phyloP scores from a whole-genome alignment of 768 basidiomycete genomes.

The Mrakia gelida region DNA sequence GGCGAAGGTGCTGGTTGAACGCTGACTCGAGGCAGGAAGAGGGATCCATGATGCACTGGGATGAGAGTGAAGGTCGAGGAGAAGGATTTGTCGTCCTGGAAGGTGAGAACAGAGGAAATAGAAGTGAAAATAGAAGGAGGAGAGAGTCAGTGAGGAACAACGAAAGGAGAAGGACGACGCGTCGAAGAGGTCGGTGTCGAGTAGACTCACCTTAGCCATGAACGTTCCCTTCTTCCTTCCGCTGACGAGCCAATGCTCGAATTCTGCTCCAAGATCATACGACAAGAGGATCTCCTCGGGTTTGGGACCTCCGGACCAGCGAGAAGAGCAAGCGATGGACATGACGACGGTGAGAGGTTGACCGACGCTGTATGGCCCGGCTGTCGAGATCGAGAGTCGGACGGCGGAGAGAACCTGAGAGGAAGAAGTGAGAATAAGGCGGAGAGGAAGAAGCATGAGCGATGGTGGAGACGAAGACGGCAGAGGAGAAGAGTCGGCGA shows the following conservation, averaged over 20 bases:
- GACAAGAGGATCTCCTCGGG: constrained; percentile 55
- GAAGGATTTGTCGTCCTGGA: constrained; percentile 57
- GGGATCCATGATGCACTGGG: constrained; percentile 75
- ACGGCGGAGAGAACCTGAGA: constrained; percentile 24
- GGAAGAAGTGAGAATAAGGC: not conserved
- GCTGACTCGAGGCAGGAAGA: constrained; percentile 67
- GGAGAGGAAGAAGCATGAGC: not conserved
- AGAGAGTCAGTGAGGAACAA: not conserved
- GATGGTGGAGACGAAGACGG: not conserved
- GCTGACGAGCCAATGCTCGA: constrained; percentile 79
- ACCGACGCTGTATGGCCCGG: constrained; percentile 56
- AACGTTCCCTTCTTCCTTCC: constrained; percentile 84
- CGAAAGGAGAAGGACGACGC: not conserved
- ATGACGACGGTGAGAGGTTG: constrained; percentile 72
- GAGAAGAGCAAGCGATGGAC: constrained; percentile 65
- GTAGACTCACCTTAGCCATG: constrained; percentile 57
- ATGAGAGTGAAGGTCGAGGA: constrained; percentile 70
- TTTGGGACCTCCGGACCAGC: constrained; percentile 56
- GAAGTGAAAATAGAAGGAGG: not conserved
- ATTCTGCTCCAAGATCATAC: constrained; percentile 71
- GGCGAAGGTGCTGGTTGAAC: constrained; percentile 50
- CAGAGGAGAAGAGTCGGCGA: not conserved
- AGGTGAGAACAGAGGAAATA: constrained; percentile 41
- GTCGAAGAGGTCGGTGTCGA: not conserved
- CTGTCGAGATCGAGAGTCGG: not conserved